A percentile compares a stretch with the other conserved stretches of the same genome.
These are phyloP conservation scores for Bipolaris zeicola DNA, from an alignment of 2,329 filamentous ascomycete species.

Conservation along the genomic window DNA sequence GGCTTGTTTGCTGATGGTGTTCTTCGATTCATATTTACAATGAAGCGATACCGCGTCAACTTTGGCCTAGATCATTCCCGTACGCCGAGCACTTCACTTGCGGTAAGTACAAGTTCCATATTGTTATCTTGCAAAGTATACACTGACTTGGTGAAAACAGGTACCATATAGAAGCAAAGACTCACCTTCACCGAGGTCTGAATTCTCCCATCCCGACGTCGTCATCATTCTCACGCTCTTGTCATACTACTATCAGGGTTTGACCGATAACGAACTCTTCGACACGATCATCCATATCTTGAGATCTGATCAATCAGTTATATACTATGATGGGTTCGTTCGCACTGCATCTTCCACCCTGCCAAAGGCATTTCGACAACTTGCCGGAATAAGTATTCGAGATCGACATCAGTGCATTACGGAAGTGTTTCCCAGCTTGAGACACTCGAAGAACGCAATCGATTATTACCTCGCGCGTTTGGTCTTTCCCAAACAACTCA, in stretches of 20 bases:
- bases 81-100: conserved; percentile 59
- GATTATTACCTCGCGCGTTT: conserved; percentile 67
- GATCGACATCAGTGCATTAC: conserved; percentile 57
- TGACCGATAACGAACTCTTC: conserved; percentile 58
- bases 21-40: conserved; percentile 58
- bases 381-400: conserved; percentile 44
- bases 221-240: conserved; percentile 69
- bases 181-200: conserved; percentile 64
- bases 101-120: conserved; percentile 32
- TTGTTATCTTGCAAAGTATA: not conserved
- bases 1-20: conserved; percentile 64
- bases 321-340: conserved; percentile 61
- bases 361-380: conserved; percentile 48
- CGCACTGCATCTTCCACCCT: conserved; percentile 28
- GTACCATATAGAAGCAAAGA: conserved; percentile 71
- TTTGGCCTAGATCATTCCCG: conserved; percentile 60
- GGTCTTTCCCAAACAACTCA: conserved; percentile 66
- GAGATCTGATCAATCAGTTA: conserved; percentile 57
- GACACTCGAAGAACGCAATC: conserved; percentile 59
- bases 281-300: conserved; percentile 55
- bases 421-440: conserved; percentile 60
- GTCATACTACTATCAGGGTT: conserved; percentile 69
- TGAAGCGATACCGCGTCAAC: conserved; percentile 69
- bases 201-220: conserved; percentile 72
- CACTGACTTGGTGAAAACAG: not conserved